Base-by-base conservation (phyloP, 345 rosid species). In the Syzygium aromaticum region DNA sequence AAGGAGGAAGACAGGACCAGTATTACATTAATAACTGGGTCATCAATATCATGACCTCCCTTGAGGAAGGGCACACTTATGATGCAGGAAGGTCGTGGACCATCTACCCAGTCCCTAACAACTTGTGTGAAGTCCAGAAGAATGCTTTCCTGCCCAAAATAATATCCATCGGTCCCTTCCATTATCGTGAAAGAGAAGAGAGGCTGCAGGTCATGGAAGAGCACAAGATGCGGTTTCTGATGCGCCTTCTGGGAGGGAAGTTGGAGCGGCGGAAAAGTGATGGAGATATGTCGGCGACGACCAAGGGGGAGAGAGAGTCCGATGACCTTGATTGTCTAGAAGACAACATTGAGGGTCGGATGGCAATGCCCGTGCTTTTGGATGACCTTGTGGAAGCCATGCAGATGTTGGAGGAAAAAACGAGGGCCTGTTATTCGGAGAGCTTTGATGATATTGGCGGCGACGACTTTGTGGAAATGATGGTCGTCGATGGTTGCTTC, bases 191-290 rank as follows among this genome's bases (percentile, higher is more conserved):
- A 4, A 16, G 43, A 28, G 17, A 64, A 3, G 63, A 27, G 23
- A 64, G 49, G 77, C 38, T 54, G 19, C 59, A 52, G 63, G 85
- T 28, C 10, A 85, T 88, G 89, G 89, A 85, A 54, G 85, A 85
- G 84, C 89, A 88, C 85, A 88, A 88, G 85, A 77, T 77, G 89
- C 85, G 87, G 28, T 85, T n/a, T 52, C 82, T 88, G 54, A 17
- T 56, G 46, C 82, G 87, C 19, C 54, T 85, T n/a, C 49, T 78
- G 51, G 87, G 87, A 57, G 78, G 87, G 2, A 78, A 86, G 51
- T 85, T 88, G 15, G 85, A 85, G 43, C 22, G 19, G 86, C 23
- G 3, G 13, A 85, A 11, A 40, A 54, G 73, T 5, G 43, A 12
- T n/a, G 77, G 57, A 85, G 88, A 80, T 8, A 40, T 8, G 15